Conservation (phyloP, 768 basidiomycete genomes). For the Lactifluus piperatus region DNA sequence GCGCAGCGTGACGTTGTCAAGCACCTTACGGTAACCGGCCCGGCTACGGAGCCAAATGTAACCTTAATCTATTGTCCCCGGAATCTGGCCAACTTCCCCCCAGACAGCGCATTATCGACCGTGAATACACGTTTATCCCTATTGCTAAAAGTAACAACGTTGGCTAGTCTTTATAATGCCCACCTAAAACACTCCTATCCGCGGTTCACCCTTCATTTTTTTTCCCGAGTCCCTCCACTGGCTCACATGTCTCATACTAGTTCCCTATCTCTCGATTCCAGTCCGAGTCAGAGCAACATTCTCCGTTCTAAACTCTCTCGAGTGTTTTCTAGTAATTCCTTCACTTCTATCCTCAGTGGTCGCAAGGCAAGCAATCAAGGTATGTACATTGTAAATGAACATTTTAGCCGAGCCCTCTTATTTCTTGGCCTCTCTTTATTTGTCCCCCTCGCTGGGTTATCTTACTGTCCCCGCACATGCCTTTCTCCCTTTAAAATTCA, state of each 20-base stretch:
- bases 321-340: neutral
- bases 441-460: neutral
- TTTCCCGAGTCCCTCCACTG: neutral
- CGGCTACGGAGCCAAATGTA: neutral
- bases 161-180: no score
- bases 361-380: neutral
- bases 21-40: constrained; percentile 3
- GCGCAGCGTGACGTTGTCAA: neutral
- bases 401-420: neutral
- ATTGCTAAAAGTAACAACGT: no score
- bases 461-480: neutral
- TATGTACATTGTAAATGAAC: neutral
- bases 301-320: neutral
- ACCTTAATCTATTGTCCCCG: neutral
- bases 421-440: neutral
- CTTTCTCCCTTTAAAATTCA: neutral
- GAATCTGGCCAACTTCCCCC: neutral
- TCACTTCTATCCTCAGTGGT: neutral
- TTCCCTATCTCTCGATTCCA: neutral
- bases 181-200: no score
- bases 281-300: neutral
- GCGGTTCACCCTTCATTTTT: neutral
- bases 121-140: no score
- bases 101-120: neutral
- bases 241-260: neutral